Evolutionary conservation across 352 stramenopile species (phyloP).

Genomic region (Phytophthora foliorum): DNA sequence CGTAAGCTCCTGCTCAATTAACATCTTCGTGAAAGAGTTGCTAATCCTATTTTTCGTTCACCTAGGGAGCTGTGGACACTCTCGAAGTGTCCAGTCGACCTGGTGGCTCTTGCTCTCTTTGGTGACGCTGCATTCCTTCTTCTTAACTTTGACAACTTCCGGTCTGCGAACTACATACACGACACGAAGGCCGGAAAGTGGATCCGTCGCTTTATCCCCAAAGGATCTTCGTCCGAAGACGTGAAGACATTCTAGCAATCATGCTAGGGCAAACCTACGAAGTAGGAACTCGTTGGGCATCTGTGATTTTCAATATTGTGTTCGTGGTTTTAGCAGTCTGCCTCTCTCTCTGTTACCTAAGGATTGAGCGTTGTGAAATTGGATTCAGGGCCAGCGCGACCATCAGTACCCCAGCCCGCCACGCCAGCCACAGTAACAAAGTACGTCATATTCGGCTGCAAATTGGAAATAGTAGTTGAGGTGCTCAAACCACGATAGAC

Average conservation of each 20-base stretch:
- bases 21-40: neutral
- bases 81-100: slow-evolving; percentile 36
- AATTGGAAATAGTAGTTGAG: slow-evolving; percentile 41
- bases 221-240: neutral
- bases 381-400: slow-evolving; percentile 52
- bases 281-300: neutral
- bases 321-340: neutral
- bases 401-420: slow-evolving; percentile 68
- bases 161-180: slow-evolving; percentile 52
- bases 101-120: slow-evolving; percentile 31
- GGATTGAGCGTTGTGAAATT: slow-evolving; percentile 75
- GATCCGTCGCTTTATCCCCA: slow-evolving; percentile 31
- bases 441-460: slow-evolving; percentile 79
- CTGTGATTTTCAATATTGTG: neutral
- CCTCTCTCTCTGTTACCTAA: slow-evolving; percentile 13
- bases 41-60: neutral
- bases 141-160: slow-evolving; percentile 45
- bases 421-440: slow-evolving; percentile 78
- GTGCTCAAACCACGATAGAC: slow-evolving; percentile 70
- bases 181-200: slow-evolving; percentile 39
- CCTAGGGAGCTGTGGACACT: slow-evolving; percentile 3
- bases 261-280: neutral
- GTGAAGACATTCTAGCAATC: slow-evolving; percentile 11
- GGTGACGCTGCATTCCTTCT: slow-evolving; percentile 15
- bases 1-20: slow-evolving; percentile 13